A percentile compares a stretch with the other conserved stretches of the same genome.
These are phyloP conservation scores for Lycium ferocissimum DNA, from an alignment of 257 asterid species.

Conservation along the genomic window DNA sequence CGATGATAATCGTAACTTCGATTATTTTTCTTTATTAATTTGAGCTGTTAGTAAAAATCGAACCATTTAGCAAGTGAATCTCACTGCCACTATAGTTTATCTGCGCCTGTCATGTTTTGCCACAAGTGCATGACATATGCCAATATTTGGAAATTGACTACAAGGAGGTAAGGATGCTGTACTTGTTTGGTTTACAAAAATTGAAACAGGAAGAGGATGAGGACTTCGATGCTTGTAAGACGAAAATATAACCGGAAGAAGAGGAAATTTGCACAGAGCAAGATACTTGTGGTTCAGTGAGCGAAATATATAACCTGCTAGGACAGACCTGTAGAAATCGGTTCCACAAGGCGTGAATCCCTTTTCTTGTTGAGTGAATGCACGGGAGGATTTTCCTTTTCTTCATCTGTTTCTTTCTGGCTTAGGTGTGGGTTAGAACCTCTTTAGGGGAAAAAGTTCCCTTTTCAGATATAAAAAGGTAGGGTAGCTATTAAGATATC, in stretches of 20 bases:
- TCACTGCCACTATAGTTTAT: background rate
- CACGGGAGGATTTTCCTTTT: background rate
- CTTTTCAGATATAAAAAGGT: background rate
- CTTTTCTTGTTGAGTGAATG: background rate
- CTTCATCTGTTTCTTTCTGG: background rate
- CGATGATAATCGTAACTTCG: background rate
- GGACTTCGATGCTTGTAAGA: background rate
- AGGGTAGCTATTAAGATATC: background rate
- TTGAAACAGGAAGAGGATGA: background rate
- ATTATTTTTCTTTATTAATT: background rate
- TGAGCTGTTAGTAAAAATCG: background rate
- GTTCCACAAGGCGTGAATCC: background rate
- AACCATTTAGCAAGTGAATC: background rate
- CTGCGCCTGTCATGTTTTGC: background rate
- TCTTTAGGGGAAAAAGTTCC: background rate
- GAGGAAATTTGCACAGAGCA: conserved; percentile 20
- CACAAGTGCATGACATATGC: conserved; percentile 11
- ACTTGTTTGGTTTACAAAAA: background rate
- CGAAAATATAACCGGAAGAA: background rate
- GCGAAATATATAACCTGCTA: background rate
- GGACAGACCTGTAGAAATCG: background rate
- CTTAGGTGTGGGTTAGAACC: conserved; percentile 1
- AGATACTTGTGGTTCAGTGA: background rate
- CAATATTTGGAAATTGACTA: background rate
- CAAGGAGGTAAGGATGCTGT: background rate